Percentiles rank a stretch among this genome's conserved stretches.
Conservation (phyloP, 768 basidiomycete species). For the Hygrocybe punicea region DNA sequence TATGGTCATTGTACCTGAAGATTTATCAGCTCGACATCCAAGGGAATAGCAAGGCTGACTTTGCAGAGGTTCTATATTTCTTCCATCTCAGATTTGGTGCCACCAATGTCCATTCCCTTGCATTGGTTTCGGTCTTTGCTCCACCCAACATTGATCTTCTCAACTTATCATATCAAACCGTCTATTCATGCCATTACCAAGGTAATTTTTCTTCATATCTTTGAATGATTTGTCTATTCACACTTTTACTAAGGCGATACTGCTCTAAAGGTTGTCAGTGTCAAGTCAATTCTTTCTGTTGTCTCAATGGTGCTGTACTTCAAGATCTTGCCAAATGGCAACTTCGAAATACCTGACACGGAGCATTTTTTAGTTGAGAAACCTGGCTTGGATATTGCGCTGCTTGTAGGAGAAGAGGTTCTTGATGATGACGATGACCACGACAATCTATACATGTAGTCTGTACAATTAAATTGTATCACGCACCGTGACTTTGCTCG, state of each 20-base stretch:
- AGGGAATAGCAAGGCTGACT: background rate
- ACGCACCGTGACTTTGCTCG: background rate
- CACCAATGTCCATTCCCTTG: conserved; percentile 7
- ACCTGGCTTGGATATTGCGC: conserved; percentile 19
- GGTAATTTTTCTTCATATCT: conserved; percentile 2
- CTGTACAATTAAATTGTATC: background rate
- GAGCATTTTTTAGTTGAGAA: conserved; percentile 22
- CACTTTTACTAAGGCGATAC: conserved; percentile 14
- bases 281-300: conserved; percentile 16
- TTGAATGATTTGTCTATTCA: conserved; percentile 7
- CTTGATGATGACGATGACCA: background rate
- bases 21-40: background rate
- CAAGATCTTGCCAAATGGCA: background rate
- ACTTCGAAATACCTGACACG: background rate
- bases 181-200: conserved; percentile 15
- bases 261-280: conserved; percentile 11
- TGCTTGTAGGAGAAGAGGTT: conserved; percentile 3
- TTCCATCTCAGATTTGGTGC: conserved; percentile 8
- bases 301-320: conserved; percentile 25
- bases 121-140: conserved; percentile 21
- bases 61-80: conserved; percentile 24
- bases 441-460: background rate
- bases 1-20: background rate
- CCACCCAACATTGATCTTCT: conserved; percentile 16
- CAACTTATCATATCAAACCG: conserved; percentile 16